phyloP scores from a whole-genome alignment of 2,329 filamentous ascomycete species.

The Cadophora sp. region DNA sequence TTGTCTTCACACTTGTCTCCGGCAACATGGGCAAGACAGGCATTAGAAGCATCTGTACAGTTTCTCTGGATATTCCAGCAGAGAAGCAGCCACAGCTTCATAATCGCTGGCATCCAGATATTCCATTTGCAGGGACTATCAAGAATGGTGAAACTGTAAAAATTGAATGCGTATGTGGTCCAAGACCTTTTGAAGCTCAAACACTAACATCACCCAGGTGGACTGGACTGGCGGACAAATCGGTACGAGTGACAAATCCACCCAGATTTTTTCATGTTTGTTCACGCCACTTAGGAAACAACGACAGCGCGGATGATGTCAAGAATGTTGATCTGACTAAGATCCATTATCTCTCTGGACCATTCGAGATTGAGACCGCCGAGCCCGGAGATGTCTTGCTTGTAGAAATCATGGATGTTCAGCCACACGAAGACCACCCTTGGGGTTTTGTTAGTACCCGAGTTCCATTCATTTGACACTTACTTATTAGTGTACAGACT shows the following conservation, averaged over 20 bases:
- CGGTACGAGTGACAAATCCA: constrained; percentile 49
- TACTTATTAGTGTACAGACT: constrained; percentile 30
- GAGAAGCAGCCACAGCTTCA: constrained; percentile 73
- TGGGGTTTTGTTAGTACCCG: constrained; percentile 87
- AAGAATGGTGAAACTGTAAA: constrained; percentile 88
- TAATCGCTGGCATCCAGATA: constrained; percentile 93
- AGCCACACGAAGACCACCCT: constrained; percentile 82
- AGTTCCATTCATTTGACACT: neutral
- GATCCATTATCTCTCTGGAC: constrained; percentile 88
- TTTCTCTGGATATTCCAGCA: constrained; percentile 75
- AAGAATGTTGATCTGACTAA: constrained; percentile 83
- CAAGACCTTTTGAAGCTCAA: neutral
- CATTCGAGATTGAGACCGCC: constrained; percentile 85
- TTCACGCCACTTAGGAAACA: constrained; percentile 61
- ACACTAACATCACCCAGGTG: constrained; percentile 29
- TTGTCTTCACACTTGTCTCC: constrained; percentile 6
- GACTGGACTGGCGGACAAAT: constrained; percentile 78
- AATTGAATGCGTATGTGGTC: constrained; percentile 72
- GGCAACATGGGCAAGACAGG: constrained; percentile 54
- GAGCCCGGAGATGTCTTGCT: constrained; percentile 81
- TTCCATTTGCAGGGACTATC: constrained; percentile 76
- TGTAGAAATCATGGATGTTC: constrained; percentile 92
- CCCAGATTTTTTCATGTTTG: neutral
- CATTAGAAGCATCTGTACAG: constrained; percentile 75
- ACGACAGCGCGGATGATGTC: constrained; percentile 89